A percentile compares a stretch with the other conserved stretches of the same genome.
Evolutionary conservation across 2,329 filamentous ascomycete species (phyloP).

Genomic region (Talaromyces albobiverticillius): DNA sequence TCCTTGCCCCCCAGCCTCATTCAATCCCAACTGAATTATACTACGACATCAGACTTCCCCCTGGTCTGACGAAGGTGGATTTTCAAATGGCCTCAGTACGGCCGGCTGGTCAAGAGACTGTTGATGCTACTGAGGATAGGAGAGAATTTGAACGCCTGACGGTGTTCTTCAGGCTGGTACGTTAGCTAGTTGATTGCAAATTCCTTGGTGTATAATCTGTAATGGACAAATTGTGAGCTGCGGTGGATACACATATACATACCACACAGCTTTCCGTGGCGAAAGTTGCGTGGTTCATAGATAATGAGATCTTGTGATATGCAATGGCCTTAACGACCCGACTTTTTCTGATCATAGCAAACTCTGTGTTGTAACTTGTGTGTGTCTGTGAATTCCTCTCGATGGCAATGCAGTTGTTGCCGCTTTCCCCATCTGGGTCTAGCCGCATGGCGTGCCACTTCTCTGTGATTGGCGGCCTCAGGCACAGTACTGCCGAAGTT

Average conservation of each 20-base stretch:
- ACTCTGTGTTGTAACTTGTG: too few relatives aligned
- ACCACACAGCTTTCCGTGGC: too few relatives aligned
- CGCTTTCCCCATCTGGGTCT: too few relatives aligned
- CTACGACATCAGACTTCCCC: conserved; percentile 70
- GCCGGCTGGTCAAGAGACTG: conserved; percentile 53
- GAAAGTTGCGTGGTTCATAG: too few relatives aligned
- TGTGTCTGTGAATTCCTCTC: too few relatives aligned
- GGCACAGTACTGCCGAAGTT: background rate
- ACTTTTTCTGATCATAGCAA: too few relatives aligned
- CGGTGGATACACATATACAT: too few relatives aligned
- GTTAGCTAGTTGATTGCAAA: conserved; percentile 16
- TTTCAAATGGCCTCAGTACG: conserved; percentile 73
- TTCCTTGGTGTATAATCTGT: background rate
- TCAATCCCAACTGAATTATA: conserved; percentile 57
- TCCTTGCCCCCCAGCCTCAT: conserved; percentile 55
- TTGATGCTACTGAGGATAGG: conserved; percentile 60
- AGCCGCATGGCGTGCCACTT: too few relatives aligned
- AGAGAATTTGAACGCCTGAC: conserved; percentile 68
- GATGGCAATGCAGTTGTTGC: too few relatives aligned
- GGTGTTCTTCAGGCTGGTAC: conserved; percentile 69
- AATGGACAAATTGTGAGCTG: background rate
- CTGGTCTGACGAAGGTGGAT: conserved; percentile 74
- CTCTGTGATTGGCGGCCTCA: background rate
- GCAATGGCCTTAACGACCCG: too few relatives aligned
- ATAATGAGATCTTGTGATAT: too few relatives aligned